Evolutionary conservation across 495 filamentous ascomycete species (phyloP).

Genomic region (Hypoxylon perforatum): DNA sequence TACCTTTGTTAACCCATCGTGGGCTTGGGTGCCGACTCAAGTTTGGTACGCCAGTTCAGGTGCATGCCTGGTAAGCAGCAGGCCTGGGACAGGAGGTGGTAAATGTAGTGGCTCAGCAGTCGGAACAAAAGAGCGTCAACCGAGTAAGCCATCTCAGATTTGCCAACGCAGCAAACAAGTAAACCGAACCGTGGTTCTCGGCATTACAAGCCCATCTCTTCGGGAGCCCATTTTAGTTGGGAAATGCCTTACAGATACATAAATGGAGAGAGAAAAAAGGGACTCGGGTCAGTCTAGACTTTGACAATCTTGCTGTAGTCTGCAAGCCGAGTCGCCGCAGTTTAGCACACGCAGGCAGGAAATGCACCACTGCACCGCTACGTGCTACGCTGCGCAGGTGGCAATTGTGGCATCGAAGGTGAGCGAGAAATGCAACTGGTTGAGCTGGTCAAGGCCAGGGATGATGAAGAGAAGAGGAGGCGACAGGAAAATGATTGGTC

Average conservation of each 20-base stretch:
- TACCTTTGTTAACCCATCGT: conserved; percentile 34
- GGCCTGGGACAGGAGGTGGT: conserved; percentile 8
- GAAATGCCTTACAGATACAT: conserved; percentile 11
- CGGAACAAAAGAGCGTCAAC: conserved; percentile 2
- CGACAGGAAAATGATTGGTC: conserved; percentile 29
- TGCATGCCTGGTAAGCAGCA: conserved; percentile 23
- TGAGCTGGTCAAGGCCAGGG: conserved; percentile 11
- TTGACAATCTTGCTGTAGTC: conserved; percentile 4
- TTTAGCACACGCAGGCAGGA: conserved; percentile 18
- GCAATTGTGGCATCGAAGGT: conserved; percentile 32
- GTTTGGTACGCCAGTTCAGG: conserved; percentile 28
- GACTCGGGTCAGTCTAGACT: conserved; percentile 29
- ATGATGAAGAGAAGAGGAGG: conserved; percentile 23
- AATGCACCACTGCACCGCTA: conserved; percentile 11
- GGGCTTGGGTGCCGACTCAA: conserved; percentile 23
- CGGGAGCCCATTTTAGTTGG: conserved; percentile 21
- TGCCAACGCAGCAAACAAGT: conserved; percentile 41
- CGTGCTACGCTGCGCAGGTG: conserved; percentile 26
- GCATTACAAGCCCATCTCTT: conserved; percentile 23
- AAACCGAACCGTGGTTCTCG: conserved; percentile 36
- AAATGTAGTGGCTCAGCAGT: too few relatives aligned
- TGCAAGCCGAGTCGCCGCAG: neutral
- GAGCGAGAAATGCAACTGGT: conserved; percentile 20
- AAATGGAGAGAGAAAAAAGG: conserved; percentile 3
- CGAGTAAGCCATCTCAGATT: conserved; percentile 19